These are phyloP conservation scores for Phytophthora europaea DNA, from an alignment of 352 stramenopile genomes.

Conservation along the genomic window DNA sequence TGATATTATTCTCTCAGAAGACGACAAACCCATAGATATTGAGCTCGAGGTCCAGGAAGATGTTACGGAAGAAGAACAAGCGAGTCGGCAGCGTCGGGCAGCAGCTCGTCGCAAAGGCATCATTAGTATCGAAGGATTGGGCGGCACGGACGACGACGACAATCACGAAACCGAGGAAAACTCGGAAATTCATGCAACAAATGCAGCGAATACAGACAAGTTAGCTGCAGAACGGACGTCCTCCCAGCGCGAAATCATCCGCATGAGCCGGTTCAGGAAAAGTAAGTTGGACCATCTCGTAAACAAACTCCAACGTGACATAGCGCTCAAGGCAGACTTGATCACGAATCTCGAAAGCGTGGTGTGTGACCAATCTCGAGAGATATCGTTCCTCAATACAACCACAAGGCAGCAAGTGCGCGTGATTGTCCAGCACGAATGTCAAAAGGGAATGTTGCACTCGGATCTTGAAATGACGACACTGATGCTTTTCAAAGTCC, in stretches of 20 bases:
- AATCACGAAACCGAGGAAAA: neutral
- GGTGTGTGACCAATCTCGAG: conserved; percentile 64
- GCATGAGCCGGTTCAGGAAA: conserved; percentile 75
- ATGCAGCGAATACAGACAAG: conserved; percentile 10
- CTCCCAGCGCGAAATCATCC: conserved; percentile 41
- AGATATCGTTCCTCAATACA: conserved; percentile 52
- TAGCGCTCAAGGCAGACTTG: conserved; percentile 53
- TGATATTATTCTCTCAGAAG: conserved; percentile 60
- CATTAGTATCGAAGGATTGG: conserved; percentile 15
- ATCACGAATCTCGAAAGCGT: conserved; percentile 62
- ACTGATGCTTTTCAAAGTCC: conserved; percentile 32
- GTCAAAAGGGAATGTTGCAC: conserved; percentile 62
- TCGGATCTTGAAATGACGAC: conserved; percentile 58
- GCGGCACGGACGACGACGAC: conserved; percentile 18
- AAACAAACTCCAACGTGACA: conserved; percentile 66
- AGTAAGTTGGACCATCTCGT: conserved; percentile 75
- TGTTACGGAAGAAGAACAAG: conserved; percentile 49
- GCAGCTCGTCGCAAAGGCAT: conserved; percentile 34
- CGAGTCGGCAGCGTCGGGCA: conserved; percentile 33
- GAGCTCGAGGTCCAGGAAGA: conserved; percentile 72
- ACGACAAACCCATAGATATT: conserved; percentile 70
- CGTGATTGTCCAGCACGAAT: conserved; percentile 49
- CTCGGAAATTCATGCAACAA: conserved; percentile 2
- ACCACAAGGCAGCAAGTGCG: conserved; percentile 54
- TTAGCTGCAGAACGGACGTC: neutral